Base-by-base conservation (phyloP, 371 early-diverging fungal species). In the Sporodiniella umbellata region DNA sequence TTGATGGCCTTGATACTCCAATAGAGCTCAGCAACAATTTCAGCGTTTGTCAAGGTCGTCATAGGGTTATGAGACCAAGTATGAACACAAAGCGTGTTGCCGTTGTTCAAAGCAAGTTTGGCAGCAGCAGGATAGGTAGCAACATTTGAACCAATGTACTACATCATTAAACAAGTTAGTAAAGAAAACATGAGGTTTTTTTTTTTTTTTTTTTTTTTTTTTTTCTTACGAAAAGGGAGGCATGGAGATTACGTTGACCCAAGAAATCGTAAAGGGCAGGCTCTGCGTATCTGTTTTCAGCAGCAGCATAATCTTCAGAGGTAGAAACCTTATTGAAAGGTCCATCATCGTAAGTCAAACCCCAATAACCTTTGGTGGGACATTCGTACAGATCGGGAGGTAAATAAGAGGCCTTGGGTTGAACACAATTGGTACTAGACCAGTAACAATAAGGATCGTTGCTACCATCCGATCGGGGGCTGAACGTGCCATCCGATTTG, bases 41-140 rank as follows among this genome's bases (percentile, higher is more conserved):
- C 59, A 7, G 72, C 69, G 45, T 76, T 78, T 19, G 75, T 64
- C 25, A 64, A 56, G 12, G 77, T 64, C 11, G 83, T 79, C 63
- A 83, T 63, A 7, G 58, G 56, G 22, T 70, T 75, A 53, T 86
- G 86, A 5, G 78, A 72, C 81, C 81, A 81, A 8, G 79, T 79
- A 43, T 81, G 81, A 18, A 68, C 56, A 25, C 75, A 72, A 23
- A 81, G 52, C 15, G 54, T 52, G 33, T 76, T 66, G 11, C 79
- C 73, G 42, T 70, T 60, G 26, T 64, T 62, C 19, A 75, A 43
- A 37, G 68, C 76, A 39, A 64, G 70, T 42, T 57, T 56, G 12
- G 70, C 76, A 22, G 72, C 72, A 30, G 67, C 68, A 35, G 76
- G 76, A 47, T 45, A 69, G 19, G 39, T 63, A 1, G 51, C 56